Evolutionary conservation across 106 monocot genomes (phyloP), one percentile per base, ranked within the genome.

Genomic region (Dendrobium huoshanense): DNA sequence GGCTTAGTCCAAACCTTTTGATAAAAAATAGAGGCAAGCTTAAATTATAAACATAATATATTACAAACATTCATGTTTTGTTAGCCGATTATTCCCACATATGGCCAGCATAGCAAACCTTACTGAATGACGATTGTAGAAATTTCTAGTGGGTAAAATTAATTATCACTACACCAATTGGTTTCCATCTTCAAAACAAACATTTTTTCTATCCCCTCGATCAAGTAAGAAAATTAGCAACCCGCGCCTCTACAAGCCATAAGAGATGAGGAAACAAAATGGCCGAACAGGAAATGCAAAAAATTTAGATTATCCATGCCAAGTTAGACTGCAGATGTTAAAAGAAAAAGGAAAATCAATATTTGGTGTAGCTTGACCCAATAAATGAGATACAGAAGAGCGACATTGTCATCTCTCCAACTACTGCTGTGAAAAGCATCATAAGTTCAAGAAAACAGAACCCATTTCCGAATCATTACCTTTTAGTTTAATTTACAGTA

Each of bases 151-250:
- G 1, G 25, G 7, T 25, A 65, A 25, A 65, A 25, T 5, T 24
- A 8, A 24, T 24, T n/a, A 65, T 65, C 6, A 64, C 6, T 64
- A 65, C 24, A 64, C 7, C 51, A 51, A 7, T 9, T 7, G 1
- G n/a, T 25, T 65, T 65, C 64, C 64, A 22, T 65, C 64, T 65
- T 65, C 6, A 65, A 65, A 25, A 65, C 25, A 2, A 65, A 65
- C 25, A 24, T n/a, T 65, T 65, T 65, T 24, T 65, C 51, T 13
- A 51, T 1, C 51, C 70, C 70, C 13, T 40, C 37, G 4, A 70
- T 15, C 37, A 70, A 67, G 37, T 15, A 70, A 70, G 70, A 70
- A 70, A 37, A 70, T 70, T 70, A 70, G 64, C 22, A 65, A 70
- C 37, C 31, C 37, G 3, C 16, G 10, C 24, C 70, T 70, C 70